These are phyloP conservation scores for Aquanectria penicillioides DNA, from an alignment of 2,329 filamentous ascomycete species.

Conservation along the genomic window DNA sequence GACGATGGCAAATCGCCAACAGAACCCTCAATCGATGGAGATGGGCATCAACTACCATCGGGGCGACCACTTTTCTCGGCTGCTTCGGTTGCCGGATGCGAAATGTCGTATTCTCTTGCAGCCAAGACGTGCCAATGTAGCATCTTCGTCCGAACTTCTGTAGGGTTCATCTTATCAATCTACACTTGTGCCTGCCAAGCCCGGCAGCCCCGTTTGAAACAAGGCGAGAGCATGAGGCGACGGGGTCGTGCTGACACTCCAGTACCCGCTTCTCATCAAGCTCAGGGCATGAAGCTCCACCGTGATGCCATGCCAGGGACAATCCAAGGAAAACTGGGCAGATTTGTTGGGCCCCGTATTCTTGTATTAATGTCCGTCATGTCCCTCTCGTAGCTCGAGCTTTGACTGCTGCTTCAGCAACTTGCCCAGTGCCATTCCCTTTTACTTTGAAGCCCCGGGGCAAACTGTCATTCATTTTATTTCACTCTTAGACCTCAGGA, in stretches of 20 bases:
- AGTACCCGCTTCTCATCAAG: constrained; percentile 30
- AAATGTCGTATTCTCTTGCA: too few species aligned
- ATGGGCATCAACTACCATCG: too few species aligned
- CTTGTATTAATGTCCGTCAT: constrained; percentile 12
- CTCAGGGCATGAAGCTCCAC: constrained; percentile 30
- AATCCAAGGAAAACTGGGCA: too few species aligned
- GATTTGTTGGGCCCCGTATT: too few species aligned
- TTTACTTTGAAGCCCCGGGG: background rate
- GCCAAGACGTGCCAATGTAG: background rate
- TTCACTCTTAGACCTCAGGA: constrained; percentile 10
- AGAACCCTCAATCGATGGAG: too few species aligned
- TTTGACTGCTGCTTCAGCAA: too few species aligned
- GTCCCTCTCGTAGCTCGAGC: background rate
- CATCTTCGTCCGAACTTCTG: constrained; percentile 17
- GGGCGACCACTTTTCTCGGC: too few species aligned
- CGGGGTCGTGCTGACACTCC: background rate
- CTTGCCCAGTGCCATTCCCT: background rate
- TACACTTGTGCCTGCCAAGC: constrained; percentile 4
- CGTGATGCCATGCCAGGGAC: background rate
- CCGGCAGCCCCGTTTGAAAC: background rate
- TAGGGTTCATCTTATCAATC: constrained; percentile 37
- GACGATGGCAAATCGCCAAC: too few species aligned
- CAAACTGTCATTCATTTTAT: background rate
- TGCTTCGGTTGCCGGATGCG: background rate
- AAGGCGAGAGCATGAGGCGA: background rate